phyloP scores from a whole-genome alignment of 1,139 yeast species.

The Sporopachydermia cereana region DNA sequence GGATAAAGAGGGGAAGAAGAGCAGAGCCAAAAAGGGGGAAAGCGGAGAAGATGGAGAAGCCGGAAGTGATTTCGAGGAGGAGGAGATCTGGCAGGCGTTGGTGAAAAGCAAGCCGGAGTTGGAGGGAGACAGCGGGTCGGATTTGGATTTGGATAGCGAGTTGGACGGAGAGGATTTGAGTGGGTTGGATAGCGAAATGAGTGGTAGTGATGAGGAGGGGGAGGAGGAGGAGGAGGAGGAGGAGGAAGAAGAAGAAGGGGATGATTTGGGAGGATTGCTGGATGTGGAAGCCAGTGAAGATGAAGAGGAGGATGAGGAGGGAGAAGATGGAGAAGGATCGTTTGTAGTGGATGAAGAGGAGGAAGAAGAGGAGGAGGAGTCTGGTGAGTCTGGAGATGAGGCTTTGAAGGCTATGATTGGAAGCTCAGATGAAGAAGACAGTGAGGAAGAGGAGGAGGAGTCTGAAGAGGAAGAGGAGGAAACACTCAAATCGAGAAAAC shows the following conservation, averaged over 20 bases:
- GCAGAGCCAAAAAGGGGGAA: constrained; percentile 17
- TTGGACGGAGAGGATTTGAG: constrained; percentile 31
- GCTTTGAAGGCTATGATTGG: constrained; percentile 12
- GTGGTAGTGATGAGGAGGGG: constrained; percentile 27
- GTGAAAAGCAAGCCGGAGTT: constrained; percentile 78
- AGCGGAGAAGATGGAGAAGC: constrained; percentile 29
- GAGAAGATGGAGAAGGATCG: neutral
- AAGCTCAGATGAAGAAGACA: constrained; percentile 9
- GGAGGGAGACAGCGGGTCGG: constrained; percentile 44
- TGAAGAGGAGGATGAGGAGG: constrained; percentile 13
- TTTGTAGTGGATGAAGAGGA: constrained; percentile 14
- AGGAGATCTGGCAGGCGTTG: constrained; percentile 80
- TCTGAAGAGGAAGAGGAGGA: constrained; percentile 14
- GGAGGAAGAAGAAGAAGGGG: constrained; percentile 21
- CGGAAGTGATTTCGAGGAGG: constrained; percentile 57
- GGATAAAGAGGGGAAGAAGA: constrained; percentile 18
- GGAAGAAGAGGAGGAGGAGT: constrained; percentile 11
- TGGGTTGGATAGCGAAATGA: constrained; percentile 41
- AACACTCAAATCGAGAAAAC: constrained; percentile 18
- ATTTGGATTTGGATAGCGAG: too few species aligned
- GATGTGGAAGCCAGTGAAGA: constrained; percentile 17
- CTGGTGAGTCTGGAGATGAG: constrained; percentile 9
- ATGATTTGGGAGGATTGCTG: constrained; percentile 19
- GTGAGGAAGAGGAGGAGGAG: constrained; percentile 2
- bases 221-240: constrained; percentile 18